A percentile compares a stretch with the other conserved stretches of the same genome.
phyloP scores from a whole-genome alignment of 2,329 filamentous ascomycete species.

The Fusarium incarnatum region DNA sequence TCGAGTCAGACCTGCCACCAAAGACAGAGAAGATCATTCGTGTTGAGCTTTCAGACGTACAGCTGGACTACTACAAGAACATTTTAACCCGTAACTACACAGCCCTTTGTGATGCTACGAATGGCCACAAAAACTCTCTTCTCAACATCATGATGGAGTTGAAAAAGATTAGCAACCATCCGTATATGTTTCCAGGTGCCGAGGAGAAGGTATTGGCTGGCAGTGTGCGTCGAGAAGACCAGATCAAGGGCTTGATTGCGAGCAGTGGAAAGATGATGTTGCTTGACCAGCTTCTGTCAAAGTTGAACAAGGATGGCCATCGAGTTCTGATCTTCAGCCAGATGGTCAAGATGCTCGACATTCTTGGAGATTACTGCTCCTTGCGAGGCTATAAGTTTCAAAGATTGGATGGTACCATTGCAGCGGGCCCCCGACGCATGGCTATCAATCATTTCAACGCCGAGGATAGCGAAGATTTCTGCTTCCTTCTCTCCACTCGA shows the following conservation, averaged over 20 bases:
- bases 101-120: conserved; percentile 89
- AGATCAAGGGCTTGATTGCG: conserved; percentile 91
- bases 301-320: conserved; percentile 92
- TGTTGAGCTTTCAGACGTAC: conserved; percentile 94
- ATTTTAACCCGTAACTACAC: conserved; percentile 97
- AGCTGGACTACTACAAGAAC: conserved; percentile 98
- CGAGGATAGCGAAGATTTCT: conserved; percentile 95
- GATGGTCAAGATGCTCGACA: conserved; percentile 99
- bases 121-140: conserved; percentile 92
- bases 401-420: conserved; percentile 93
- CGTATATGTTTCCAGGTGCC: conserved; percentile 95
- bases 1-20: conserved; percentile 94
- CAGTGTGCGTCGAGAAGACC: conserved; percentile 85
- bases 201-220: conserved; percentile 89
- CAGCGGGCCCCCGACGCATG: conserved; percentile 85
- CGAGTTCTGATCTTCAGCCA: conserved; percentile 98
- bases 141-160: conserved; percentile 99
- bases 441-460: conserved; percentile 99
- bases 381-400: conserved; percentile 96
- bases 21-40: conserved; percentile 99
- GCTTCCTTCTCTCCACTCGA: conserved; percentile 92
- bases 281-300: conserved; percentile 92
- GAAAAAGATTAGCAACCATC: conserved; percentile 99
- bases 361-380: conserved; percentile 92
- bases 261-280: conserved; percentile 99